These are phyloP conservation scores for Hyaloperonospora arabidopsidis DNA, from an alignment of 352 stramenopile species.

Conservation along the genomic window DNA sequence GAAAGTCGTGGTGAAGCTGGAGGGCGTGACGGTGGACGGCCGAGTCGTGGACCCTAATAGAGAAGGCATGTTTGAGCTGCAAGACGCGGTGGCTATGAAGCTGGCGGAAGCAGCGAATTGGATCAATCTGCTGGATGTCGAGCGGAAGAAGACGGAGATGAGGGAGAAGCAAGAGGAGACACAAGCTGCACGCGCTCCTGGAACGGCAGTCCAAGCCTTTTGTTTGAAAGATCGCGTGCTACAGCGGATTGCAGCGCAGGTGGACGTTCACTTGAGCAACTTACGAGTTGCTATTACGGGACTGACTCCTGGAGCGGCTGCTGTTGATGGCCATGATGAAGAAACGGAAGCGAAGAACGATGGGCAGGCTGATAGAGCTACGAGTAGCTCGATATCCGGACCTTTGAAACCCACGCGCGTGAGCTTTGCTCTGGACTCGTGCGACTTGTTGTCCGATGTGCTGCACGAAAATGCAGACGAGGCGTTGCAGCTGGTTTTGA, in stretches of 20 bases:
- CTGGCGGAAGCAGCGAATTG: conserved; percentile 33
- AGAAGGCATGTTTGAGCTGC: conserved; percentile 32
- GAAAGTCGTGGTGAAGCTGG: conserved; percentile 46
- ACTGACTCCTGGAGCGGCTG: conserved; percentile 16
- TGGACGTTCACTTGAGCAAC: conserved; percentile 45
- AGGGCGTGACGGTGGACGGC: conserved; percentile 39
- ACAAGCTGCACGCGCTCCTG: conserved; percentile 2
- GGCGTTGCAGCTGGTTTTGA: conserved; percentile 41
- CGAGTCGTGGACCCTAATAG: conserved; percentile 40
- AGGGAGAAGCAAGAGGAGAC: conserved; percentile 26
- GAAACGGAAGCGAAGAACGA: conserved; percentile 20
- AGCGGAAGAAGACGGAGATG: conserved; percentile 34
- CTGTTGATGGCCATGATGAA: conserved; percentile 26
- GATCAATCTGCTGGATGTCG: conserved; percentile 26
- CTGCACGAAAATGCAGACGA: conserved; percentile 40
- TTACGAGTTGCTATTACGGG: conserved; percentile 36
- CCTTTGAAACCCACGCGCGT: conserved; percentile 31
- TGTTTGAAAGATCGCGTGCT: conserved; percentile 58
- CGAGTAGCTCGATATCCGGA: conserved; percentile 19
- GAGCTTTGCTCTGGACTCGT: conserved; percentile 27
- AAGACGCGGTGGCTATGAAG: conserved; percentile 55
- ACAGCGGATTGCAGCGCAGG: conserved; percentile 49
- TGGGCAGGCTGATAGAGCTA: conserved; percentile 17
- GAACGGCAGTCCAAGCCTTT: conserved; percentile 25
- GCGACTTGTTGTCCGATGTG: conserved; percentile 37